A percentile compares a stretch with the other conserved stretches of the same genome.
These are phyloP conservation scores for Cadophora sp. DNA, from an alignment of 2,329 filamentous ascomycete species.

Conservation along the genomic window DNA sequence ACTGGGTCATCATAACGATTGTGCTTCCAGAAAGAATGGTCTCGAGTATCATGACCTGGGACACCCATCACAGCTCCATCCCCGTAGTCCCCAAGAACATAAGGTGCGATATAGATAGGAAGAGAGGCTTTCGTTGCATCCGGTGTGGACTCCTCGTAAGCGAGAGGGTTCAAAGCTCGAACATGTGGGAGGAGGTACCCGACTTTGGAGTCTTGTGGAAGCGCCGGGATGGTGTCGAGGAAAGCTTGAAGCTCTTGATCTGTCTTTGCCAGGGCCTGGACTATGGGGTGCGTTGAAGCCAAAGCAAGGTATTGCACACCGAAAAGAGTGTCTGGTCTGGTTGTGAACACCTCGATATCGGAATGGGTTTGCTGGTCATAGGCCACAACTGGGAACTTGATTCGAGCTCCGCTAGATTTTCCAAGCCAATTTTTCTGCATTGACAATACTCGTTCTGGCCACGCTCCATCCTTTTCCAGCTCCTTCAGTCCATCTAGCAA, in stretches of 20 bases:
- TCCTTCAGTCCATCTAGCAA: constrained; percentile 74
- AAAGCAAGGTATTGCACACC: constrained; percentile 87
- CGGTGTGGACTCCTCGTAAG: constrained; percentile 58
- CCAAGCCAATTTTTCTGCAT: constrained; percentile 93
- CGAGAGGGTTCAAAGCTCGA: constrained; percentile 70
- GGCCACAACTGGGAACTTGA: constrained; percentile 71
- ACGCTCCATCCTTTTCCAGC: constrained; percentile 67
- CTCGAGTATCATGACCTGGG: constrained; percentile 81
- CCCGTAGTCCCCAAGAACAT: constrained; percentile 85
- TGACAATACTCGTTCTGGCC: constrained; percentile 82
- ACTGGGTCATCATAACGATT: constrained; percentile 69
- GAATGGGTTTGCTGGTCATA: constrained; percentile 33
- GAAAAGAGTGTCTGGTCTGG: constrained; percentile 84
- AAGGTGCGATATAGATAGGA: constrained; percentile 82
- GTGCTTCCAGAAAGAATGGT: constrained; percentile 80
- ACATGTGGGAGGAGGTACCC: constrained; percentile 72
- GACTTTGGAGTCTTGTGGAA: constrained; percentile 63
- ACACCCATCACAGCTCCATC: constrained; percentile 93
- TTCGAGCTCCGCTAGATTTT: constrained; percentile 73
- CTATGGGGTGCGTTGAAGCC: constrained; percentile 74
- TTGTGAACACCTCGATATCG: constrained; percentile 78
- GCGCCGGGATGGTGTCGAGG: constrained; percentile 64
- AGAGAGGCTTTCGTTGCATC: constrained; percentile 62
- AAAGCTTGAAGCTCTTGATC: constrained; percentile 72
- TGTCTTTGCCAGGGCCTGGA: constrained; percentile 62